Base-by-base conservation (phyloP, 139 green algal species). In the Chlamydomonas sphaeroides region DNA sequence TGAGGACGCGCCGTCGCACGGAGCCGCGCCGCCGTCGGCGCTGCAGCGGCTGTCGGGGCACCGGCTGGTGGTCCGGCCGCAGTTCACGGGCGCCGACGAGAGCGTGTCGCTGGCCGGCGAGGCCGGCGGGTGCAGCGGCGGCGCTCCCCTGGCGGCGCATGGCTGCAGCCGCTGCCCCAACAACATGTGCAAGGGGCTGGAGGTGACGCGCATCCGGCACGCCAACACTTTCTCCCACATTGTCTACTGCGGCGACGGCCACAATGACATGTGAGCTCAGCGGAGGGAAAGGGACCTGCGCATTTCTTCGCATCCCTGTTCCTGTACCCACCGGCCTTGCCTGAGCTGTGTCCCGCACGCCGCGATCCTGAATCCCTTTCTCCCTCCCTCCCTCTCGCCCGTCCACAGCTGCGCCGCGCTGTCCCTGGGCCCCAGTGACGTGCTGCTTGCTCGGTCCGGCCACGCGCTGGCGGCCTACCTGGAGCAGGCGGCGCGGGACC, bases 261-360 rank as follows among this genome's bases (percentile, higher is more conserved):
- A 87, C 36, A 95, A 95, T 68, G 95, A 98, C 87, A 78, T 97
- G n/a, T n/a, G n/a, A n/a, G n/a, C n/a, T n/a, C n/a, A n/a, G n/a
- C n/a, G n/a, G n/a, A n/a, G n/a, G n/a, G n/a, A n/a, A n/a, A n/a
- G n/a, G n/a, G n/a, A n/a, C n/a, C n/a, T n/a, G n/a, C n/a, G n/a
- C n/a, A n/a, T n/a, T n/a, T n/a, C n/a, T n/a, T n/a, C n/a, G n/a
- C n/a, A n/a, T n/a, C n/a, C n/a, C n/a, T n/a, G n/a, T n/a, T n/a
- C n/a, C n/a, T n/a, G n/a, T n/a, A n/a, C n/a, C n/a, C n/a, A n/a
- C n/a, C n/a, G n/a, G n/a, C n/a, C n/a, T n/a, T n/a, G n/a, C n/a
- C n/a, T n/a, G n/a, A n/a, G n/a, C n/a, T n/a, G n/a, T n/a, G n/a
- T n/a, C n/a, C n/a, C n/a, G n/a, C n/a, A n/a, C n/a, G n/a, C n/a